These are phyloP conservation scores for Sporothrix phasma DNA, from an alignment of 2,329 filamentous ascomycete species.

Conservation along the genomic window DNA sequence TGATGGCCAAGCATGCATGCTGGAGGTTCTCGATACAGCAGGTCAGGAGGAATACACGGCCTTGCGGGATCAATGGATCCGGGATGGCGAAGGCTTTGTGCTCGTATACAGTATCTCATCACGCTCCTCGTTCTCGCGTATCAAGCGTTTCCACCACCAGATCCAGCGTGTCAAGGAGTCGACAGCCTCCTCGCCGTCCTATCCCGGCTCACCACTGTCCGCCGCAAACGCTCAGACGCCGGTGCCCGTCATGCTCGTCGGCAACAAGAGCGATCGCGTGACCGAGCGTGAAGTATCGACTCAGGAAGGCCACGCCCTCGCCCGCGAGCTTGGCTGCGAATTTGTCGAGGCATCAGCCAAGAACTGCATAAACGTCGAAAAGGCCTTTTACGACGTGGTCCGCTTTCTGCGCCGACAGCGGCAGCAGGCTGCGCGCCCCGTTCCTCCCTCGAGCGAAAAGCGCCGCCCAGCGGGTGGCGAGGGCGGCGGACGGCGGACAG, in stretches of 20 bases:
- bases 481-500: conserved; percentile 13
- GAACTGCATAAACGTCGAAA: conserved; percentile 97
- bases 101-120: conserved; percentile 98
- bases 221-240: conserved; percentile 50
- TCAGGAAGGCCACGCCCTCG: conserved; percentile 86
- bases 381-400: conserved; percentile 96
- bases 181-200: conserved; percentile 63
- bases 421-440: conserved; percentile 22
- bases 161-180: conserved; percentile 97
- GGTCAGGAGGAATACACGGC: conserved; percentile 98
- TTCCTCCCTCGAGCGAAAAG: conserved; percentile 15
- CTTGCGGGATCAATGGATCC: conserved; percentile 93
- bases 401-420: conserved; percentile 63
- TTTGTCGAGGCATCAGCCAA: conserved; percentile 96
- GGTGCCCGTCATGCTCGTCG: conserved; percentile 94
- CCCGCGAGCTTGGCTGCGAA: conserved; percentile 85
- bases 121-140: conserved; percentile 85
- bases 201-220: conserved; percentile 63
- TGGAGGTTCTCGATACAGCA: conserved; percentile 93
- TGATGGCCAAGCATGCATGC: conserved; percentile 90
- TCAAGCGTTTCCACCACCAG: conserved; percentile 92
- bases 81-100: conserved; percentile 94
- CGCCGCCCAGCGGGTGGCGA: conserved; percentile 17
- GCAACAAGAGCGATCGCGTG: conserved; percentile 95
- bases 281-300: conserved; percentile 94